Evolutionary conservation across 2,329 filamentous ascomycete genomes (phyloP), one percentile per base, ranked within the genome.

Genomic region (Cadophora luteo-olivacea): DNA sequence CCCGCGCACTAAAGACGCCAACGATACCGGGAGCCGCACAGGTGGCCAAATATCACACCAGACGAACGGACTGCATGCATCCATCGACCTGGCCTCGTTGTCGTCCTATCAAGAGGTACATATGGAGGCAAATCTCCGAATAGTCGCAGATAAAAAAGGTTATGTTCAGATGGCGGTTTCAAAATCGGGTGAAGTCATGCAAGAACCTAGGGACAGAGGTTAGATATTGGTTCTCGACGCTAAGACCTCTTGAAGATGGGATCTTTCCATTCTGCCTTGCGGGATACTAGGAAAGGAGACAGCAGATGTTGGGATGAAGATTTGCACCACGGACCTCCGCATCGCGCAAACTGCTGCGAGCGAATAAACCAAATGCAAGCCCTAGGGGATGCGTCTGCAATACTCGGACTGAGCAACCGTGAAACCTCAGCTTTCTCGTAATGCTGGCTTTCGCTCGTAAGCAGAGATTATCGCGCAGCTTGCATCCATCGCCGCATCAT

Each of bases 1-100:
- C 33, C 55, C 55, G 55, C 36, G 12, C 32, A 16, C 55, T 60
- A 41, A 45, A 38, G 22, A 22, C 55, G 55, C 55, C 55, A 45
- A 5, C 24, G 33, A 60, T 19, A 45, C 25, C 55, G 36, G 22
- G 55, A 60, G 55, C 55, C 55, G 55, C 55, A 41, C 19, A 22
- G 55, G n/a, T 41, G 33, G 55, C 54, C 32, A 58, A 19, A 45
- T 25, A 60, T 60, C 33, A 60, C 33, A 38, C 32, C 22, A 14
- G 54, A 58, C 32, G 52, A 55, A 55, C 32, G 16, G 6, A 48
- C n/a, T 8, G 32, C 16, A 58, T 38, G 54, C 19, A 38, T n/a
- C 19, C 33, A 60, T n/a, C 12, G 55, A 16, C 33, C 33, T 38
- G 2, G 12, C n/a, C n/a, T 4, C 25, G 32, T 24, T 41, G 16